Evolutionary conservation across 2,329 filamentous ascomycete species (phyloP).

Genomic region (Coleophoma eucalyptorum): DNA sequence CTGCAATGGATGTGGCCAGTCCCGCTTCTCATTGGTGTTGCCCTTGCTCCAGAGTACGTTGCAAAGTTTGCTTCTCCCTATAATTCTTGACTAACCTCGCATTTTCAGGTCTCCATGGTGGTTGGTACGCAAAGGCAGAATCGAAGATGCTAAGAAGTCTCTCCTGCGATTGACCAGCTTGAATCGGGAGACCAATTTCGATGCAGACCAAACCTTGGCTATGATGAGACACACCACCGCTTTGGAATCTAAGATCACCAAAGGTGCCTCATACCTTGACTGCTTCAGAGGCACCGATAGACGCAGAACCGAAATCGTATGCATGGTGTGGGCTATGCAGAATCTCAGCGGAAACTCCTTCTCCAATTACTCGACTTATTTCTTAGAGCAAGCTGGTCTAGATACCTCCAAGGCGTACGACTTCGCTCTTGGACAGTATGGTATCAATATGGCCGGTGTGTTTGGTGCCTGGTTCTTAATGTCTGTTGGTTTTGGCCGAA

Average conservation of each 20-base stretch:
- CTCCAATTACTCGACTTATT: conserved; percentile 61
- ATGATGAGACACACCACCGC: conserved; percentile 56
- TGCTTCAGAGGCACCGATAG: conserved; percentile 45
- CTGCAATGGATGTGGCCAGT: conserved; percentile 51
- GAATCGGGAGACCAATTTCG: conserved; percentile 36
- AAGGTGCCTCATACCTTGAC: conserved; percentile 44
- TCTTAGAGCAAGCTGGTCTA: conserved; percentile 54
- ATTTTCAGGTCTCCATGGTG: conserved; percentile 31
- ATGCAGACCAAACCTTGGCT: conserved; percentile 44
- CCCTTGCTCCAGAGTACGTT: conserved; percentile 37
- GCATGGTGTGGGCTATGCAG: conserved; percentile 62
- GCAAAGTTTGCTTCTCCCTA: conserved; percentile 33
- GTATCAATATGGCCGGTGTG: conserved; percentile 48
- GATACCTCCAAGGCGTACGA: conserved; percentile 44
- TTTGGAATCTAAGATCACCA: conserved; percentile 43
- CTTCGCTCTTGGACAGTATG: conserved; percentile 47
- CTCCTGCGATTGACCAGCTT: conserved; percentile 25
- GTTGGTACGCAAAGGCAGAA: conserved; percentile 40
- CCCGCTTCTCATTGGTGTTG: conserved; percentile 41
- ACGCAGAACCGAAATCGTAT: conserved; percentile 51
- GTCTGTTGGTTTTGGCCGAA: conserved; percentile 38
- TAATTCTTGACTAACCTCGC: conserved; percentile 8
- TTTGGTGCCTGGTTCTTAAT: conserved; percentile 50
- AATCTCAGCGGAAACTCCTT: conserved; percentile 62
- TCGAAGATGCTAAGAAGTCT: conserved; percentile 39